phyloP scores from a whole-genome alignment of 2,329 filamentous ascomycete genomes.

The Penicillium sp. region DNA sequence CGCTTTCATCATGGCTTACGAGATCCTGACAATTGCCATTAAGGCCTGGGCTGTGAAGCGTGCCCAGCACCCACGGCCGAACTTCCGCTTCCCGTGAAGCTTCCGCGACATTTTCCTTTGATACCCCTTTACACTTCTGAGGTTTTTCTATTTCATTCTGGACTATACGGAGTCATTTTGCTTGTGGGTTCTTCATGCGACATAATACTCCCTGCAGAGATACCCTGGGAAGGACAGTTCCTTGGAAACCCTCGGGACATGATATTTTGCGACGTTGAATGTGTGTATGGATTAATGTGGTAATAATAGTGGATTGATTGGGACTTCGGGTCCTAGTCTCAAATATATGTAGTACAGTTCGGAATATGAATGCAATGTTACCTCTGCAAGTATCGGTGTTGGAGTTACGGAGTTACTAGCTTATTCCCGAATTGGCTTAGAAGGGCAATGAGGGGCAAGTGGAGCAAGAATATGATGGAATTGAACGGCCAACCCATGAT shows the following conservation, averaged over 20 bases:
- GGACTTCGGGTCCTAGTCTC: background rate
- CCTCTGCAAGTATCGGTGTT: background rate
- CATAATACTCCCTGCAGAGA: background rate
- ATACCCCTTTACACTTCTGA: conserved; percentile 17
- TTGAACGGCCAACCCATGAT: background rate
- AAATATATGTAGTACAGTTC: background rate
- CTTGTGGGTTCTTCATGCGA: background rate
- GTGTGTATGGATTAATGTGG: conserved; percentile 3
- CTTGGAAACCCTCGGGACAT: background rate
- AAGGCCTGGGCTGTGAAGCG: conserved; percentile 77
- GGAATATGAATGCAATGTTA: background rate
- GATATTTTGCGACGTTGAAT: background rate
- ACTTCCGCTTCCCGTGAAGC: conserved; percentile 32
- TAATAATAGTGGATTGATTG: background rate
- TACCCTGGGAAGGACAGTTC: background rate
- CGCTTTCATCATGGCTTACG: conserved; percentile 81
- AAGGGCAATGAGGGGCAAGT: conserved; percentile 7
- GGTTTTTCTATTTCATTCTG: conserved; percentile 2
- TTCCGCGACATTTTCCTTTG: conserved; percentile 9
- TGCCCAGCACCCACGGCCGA: conserved; percentile 34
- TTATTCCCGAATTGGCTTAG: background rate
- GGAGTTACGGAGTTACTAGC: background rate
- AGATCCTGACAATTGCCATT: conserved; percentile 71
- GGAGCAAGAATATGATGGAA: background rate
- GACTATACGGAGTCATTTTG: background rate